Evolutionary conservation across 768 basidiomycete species (phyloP), one percentile per base, ranked within the genome.

Genomic region (Suillus alpinus): DNA sequence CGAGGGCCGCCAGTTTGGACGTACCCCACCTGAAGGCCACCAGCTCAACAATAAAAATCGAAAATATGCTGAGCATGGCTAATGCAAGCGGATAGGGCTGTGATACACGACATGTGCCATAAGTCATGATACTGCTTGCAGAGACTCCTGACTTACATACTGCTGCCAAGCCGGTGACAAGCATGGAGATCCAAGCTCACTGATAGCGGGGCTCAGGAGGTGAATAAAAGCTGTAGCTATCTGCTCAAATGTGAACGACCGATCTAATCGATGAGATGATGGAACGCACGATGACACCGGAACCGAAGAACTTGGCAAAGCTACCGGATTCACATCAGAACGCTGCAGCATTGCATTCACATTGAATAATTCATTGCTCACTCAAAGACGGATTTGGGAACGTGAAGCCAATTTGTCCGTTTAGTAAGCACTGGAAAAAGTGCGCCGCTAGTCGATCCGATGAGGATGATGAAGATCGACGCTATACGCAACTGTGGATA

Each of bases 211-310:
- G 6, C 83, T 75, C 6, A 96, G 78, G 0, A 96, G 81, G 72
- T 94, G 92, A 39, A 93, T 91, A 71, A 92, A 96, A 3, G 91
- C 89, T 10, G 94, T 96, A 1, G 93, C 93, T 60, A 97, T 89
- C 91, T 92, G 64, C 31, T 52, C 57, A 63, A 49, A 23, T 26
- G 44, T 63, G 9, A 62, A 52, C 20, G 39, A 23, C 51, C 37
- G 39, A 23, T 20, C 34, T 40, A 26, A 13, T 29, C 13, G 51
- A 56, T 14, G 43, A 41, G n/a, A 16, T 0, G 47, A 65, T 12
- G 16, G 41, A 16, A 77, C 87, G 66, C 60, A 91, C 90, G 66
- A 93, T 92, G 53, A 93, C 90, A 29, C 94, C 94, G 14, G 91
- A 93, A 31, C 94, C 94, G 73, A 95, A 95, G 72, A 89, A 94